phyloP scores from a whole-genome alignment of 208 protist species.

The Baffinella frigidus region DNA sequence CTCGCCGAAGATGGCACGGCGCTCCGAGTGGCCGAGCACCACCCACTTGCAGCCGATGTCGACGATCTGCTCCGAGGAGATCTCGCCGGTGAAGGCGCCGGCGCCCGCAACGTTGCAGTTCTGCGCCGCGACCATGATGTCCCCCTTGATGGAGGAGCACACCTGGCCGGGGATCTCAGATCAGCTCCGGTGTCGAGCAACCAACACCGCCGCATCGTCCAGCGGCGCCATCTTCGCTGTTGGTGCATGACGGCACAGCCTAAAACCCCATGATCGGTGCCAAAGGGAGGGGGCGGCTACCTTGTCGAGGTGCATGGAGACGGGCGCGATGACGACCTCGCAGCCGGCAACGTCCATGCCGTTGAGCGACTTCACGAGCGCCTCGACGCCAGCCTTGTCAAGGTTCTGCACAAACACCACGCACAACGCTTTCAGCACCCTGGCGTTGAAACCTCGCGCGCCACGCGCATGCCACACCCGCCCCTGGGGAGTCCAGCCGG shows the following conservation, averaged over 20 bases:
- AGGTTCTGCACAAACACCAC: background rate
- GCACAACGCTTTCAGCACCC: background rate
- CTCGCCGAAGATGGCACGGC: conserved; percentile 66
- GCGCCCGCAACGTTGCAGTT: conserved; percentile 63
- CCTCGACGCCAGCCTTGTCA: conserved; percentile 35
- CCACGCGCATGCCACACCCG: background rate
- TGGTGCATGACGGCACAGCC: too few species aligned
- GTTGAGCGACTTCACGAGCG: background rate
- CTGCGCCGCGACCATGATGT: conserved; percentile 41
- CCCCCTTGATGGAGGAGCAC: background rate
- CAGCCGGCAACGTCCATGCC: conserved; percentile 41
- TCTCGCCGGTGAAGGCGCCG: conserved; percentile 72
- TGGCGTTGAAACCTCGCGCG: background rate
- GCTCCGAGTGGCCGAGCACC: conserved; percentile 73
- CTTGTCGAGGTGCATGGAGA: background rate
- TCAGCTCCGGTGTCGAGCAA: too few species aligned
- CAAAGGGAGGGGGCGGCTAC: too few species aligned
- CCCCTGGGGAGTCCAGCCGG: background rate
- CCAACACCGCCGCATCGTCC: too few species aligned
- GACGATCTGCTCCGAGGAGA: conserved; percentile 52
- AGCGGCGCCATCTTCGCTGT: too few species aligned
- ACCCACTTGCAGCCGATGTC: conserved; percentile 67
- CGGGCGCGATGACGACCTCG: conserved; percentile 47
- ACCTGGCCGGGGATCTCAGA: too few species aligned
- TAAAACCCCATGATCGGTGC: too few species aligned